phyloP scores from a whole-genome alignment of 495 filamentous ascomycete species.

The Haplographium delicatum region DNA sequence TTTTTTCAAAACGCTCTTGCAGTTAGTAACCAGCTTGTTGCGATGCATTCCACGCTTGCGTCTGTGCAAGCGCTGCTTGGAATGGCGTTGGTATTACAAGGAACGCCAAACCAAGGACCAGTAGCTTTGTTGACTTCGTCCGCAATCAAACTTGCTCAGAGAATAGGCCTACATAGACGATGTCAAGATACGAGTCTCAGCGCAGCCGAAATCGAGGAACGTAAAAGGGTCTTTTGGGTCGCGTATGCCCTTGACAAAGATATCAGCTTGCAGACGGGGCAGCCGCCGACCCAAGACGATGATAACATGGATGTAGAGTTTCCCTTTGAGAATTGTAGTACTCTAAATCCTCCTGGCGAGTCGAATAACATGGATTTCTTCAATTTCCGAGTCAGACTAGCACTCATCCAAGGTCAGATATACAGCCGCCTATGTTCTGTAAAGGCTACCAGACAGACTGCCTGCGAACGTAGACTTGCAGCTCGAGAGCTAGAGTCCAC shows the following conservation, averaged over 20 bases:
- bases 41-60: conserved; percentile 78
- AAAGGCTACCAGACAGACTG: conserved; percentile 80
- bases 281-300: conserved; percentile 93
- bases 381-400: conserved; percentile 78
- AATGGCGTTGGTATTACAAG: conserved; percentile 92
- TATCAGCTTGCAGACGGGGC: conserved; percentile 81
- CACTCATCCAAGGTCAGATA: conserved; percentile 84
- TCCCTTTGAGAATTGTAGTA: conserved; percentile 81
- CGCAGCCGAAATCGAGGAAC: conserved; percentile 80
- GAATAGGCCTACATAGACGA: conserved; percentile 89
- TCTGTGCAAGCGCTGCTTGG: conserved; percentile 88
- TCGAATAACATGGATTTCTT: conserved; percentile 92
- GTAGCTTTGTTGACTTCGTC: conserved; percentile 86
- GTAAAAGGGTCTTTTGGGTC: conserved; percentile 96
- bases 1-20: conserved; percentile 96
- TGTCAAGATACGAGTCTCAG: conserved; percentile 85
- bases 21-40: conserved; percentile 79
- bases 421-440: conserved; percentile 92
- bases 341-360: conserved; percentile 88
- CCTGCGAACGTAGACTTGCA: conserved; percentile 87
- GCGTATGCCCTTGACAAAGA: conserved; percentile 94
- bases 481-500: conserved; percentile 91
- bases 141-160: conserved; percentile 84
- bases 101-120: conserved; percentile 91
- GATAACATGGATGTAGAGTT: conserved; percentile 97